phyloP scores from a whole-genome alignment of 306 rosid species.

The Argentina anserina region DNA sequence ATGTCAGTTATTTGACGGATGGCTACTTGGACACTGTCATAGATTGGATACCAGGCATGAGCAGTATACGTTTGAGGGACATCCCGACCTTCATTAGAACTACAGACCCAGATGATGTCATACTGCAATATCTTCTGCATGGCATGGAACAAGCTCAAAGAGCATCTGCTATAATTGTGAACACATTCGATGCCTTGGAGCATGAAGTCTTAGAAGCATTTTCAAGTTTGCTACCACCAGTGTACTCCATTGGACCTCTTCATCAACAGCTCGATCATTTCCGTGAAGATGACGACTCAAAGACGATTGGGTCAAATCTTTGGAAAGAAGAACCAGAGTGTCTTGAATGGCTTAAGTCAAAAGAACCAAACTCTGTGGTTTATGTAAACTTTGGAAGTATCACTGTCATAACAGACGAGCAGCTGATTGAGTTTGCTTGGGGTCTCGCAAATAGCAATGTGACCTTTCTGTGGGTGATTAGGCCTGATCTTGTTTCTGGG shows the following conservation, averaged over 20 bases:
- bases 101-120: constrained; percentile 37
- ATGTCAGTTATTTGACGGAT: constrained; percentile 32
- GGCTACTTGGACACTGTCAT: constrained; percentile 46
- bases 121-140: not conserved
- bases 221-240: constrained; percentile 33
- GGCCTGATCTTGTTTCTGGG: constrained; percentile 54
- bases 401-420: constrained; percentile 45
- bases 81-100: constrained; percentile 57
- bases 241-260: constrained; percentile 60
- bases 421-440: constrained; percentile 61
- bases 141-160: constrained; percentile 27
- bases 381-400: constrained; percentile 38
- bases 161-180: constrained; percentile 50
- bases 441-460: constrained; percentile 50
- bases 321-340: constrained; percentile 59
- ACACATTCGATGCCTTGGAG: constrained; percentile 55
- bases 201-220: constrained; percentile 30
- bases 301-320: constrained; percentile 44
- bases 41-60: constrained; percentile 60
- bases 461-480: constrained; percentile 47
- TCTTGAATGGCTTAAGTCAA: constrained; percentile 46
- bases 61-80: constrained; percentile 43
- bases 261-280: constrained; percentile 14
- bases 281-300: not conserved
- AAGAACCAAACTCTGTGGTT: constrained; percentile 21